Evolutionary conservation across 495 filamentous ascomycete species (phyloP).

Genomic region (Friedmanniomyces simplex): DNA sequence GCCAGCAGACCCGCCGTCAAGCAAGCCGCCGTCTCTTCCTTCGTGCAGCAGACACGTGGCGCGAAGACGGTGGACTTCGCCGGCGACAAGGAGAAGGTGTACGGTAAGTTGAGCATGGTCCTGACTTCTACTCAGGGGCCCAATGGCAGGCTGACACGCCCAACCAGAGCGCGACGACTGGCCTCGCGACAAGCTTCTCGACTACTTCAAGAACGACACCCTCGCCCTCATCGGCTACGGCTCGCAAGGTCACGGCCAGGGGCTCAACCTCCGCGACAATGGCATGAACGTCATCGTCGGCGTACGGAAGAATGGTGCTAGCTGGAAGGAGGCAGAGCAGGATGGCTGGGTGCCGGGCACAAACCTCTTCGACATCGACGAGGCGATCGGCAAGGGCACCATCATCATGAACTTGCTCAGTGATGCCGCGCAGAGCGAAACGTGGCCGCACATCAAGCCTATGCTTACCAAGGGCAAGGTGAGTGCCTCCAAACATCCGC

Average conservation of each 20-base stretch:
- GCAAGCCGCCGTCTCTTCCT: constrained; percentile 41
- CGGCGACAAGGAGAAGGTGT: constrained; percentile 82
- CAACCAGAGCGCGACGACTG: constrained; percentile 84
- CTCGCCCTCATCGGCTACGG: constrained; percentile 98
- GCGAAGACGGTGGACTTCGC: constrained; percentile 93
- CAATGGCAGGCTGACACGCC: constrained; percentile 10
- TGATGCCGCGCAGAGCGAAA: constrained; percentile 96
- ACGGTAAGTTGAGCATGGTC: constrained; percentile 46
- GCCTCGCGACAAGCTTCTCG: constrained; percentile 92
- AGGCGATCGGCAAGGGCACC: constrained; percentile 86
- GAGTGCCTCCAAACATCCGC: constrained; percentile 22
- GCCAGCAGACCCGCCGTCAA: constrained; percentile 34
- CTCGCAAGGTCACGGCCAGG: constrained; percentile 97
- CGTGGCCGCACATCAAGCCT: constrained; percentile 96
- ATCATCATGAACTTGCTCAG: constrained; percentile 98
- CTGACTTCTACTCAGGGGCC: not conserved
- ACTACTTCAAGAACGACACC: constrained; percentile 99
- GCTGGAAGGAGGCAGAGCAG: constrained; percentile 93
- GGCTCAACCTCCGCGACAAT: constrained; percentile 98
- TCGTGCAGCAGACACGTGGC: constrained; percentile 60
- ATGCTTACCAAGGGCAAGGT: constrained; percentile 96
- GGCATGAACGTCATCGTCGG: constrained; percentile 97
- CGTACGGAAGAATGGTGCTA: constrained; percentile 94
- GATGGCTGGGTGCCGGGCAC: constrained; percentile 97
- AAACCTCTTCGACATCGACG: constrained; percentile 95